A percentile compares a stretch with the other conserved stretches of the same genome.
These are phyloP conservation scores for Rubroshorea leprosula DNA, from an alignment of 345 rosid species.

Conservation along the genomic window DNA sequence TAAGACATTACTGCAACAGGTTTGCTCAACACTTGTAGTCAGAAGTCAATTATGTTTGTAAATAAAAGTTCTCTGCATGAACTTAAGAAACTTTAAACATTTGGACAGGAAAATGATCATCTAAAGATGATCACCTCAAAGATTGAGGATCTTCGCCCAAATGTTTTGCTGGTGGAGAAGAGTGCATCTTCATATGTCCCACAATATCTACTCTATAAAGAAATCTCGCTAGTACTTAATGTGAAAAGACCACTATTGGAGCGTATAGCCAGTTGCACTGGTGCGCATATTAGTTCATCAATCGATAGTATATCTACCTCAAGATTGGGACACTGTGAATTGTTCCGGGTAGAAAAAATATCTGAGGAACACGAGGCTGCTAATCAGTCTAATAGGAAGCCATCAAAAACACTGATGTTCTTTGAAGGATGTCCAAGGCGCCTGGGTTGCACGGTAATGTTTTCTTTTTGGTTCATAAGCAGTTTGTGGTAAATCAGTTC, in stretches of 20 bases:
- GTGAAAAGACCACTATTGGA: conserved; percentile 80
- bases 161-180: conserved; percentile 90
- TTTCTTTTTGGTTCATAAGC: conserved; percentile 3
- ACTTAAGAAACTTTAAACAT: conserved; percentile 15
- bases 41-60: background rate
- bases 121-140: conserved; percentile 72
- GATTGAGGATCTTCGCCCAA: conserved; percentile 88
- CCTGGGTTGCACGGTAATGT: conserved; percentile 91
- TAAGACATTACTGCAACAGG: conserved; percentile 83
- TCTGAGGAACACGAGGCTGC: conserved; percentile 68
- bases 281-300: conserved; percentile 73
- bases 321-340: conserved; percentile 79
- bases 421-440: conserved; percentile 99
- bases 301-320: conserved; percentile 52
- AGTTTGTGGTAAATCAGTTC: background rate
- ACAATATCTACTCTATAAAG: conserved; percentile 75
- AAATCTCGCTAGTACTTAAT: conserved; percentile 84
- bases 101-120: conserved; percentile 78
- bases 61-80: background rate
- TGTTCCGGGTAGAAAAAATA: conserved; percentile 68
- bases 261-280: conserved; percentile 86
- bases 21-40: conserved; percentile 20
- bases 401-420: conserved; percentile 90
- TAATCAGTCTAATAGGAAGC: conserved; percentile 60
- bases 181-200: conserved; percentile 87